Evolutionary conservation across 2,329 filamentous ascomycete genomes (phyloP).

Genomic region (Zasmidium angulare): DNA sequence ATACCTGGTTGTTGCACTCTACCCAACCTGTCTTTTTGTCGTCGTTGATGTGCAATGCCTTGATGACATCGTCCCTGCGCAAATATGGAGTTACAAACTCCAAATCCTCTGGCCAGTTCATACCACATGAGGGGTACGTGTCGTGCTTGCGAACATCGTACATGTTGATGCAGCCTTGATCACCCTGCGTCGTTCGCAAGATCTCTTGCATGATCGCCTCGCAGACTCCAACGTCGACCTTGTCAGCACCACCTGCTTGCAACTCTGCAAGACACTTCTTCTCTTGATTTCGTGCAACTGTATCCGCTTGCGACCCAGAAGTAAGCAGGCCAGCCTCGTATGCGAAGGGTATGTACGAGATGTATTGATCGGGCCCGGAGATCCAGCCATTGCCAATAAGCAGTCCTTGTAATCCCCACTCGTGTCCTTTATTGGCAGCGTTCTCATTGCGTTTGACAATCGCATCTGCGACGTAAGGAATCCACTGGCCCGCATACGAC

Average conservation of each 20-base stretch:
- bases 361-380: slow-evolving; percentile 84
- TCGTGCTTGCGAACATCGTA: slow-evolving; percentile 91
- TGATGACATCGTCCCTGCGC: slow-evolving; percentile 72
- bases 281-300: slow-evolving; percentile 67
- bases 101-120: slow-evolving; percentile 97
- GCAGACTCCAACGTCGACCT: slow-evolving; percentile 69
- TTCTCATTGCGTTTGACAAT: slow-evolving; percentile 92
- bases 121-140: slow-evolving; percentile 79
- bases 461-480: slow-evolving; percentile 91
- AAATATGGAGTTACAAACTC: slow-evolving; percentile 77
- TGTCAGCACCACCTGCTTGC: slow-evolving; percentile 56
- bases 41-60: slow-evolving; percentile 77
- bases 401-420: slow-evolving; percentile 80
- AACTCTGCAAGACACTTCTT: slow-evolving; percentile 65
- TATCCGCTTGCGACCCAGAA: slow-evolving; percentile 65
- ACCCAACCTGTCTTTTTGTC: slow-evolving; percentile 86
- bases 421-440: slow-evolving; percentile 49
- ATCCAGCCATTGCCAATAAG: slow-evolving; percentile 99
- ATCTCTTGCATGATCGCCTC: slow-evolving; percentile 75
- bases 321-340: slow-evolving; percentile 73
- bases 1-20: slow-evolving; percentile 83
- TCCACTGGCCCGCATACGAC: slow-evolving; percentile 95
- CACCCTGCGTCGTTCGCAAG: slow-evolving; percentile 61
- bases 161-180: slow-evolving; percentile 80
- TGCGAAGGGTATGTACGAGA: slow-evolving; percentile 77